These are phyloP conservation scores for Gnomoniopsis sp. DNA, from an alignment of 2,329 filamentous ascomycete species.

Conservation along the genomic window DNA sequence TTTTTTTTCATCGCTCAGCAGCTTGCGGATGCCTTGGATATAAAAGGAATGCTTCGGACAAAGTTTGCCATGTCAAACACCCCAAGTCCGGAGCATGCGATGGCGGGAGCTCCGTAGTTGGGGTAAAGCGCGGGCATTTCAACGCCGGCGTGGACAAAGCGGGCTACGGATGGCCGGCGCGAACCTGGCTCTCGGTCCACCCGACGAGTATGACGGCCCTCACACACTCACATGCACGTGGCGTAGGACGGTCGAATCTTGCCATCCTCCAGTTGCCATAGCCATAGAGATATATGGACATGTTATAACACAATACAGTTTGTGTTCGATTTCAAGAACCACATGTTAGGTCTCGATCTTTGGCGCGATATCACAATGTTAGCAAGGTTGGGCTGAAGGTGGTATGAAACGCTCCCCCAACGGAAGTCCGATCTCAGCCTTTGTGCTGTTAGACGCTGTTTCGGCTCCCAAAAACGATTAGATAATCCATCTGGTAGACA, in stretches of 20 bases:
- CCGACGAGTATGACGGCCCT: no score
- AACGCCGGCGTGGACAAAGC: background rate
- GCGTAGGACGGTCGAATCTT: no score
- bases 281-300: no score
- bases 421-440: background rate
- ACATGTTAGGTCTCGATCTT: no score
- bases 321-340: no score
- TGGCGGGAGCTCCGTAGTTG: constrained; percentile 14
- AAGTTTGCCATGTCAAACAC: background rate
- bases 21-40: background rate
- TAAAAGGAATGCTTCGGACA: constrained; percentile 5
- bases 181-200: background rate
- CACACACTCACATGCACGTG: no score
- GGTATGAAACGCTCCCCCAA: background rate
- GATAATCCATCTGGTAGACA: background rate
- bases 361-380: no score
- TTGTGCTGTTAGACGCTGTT: background rate
- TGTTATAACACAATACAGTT: no score
- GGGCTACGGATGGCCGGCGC: background rate
- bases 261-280: no score
- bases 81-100: constrained; percentile 9
- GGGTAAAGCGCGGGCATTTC: constrained; percentile 11
- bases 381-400: no score
- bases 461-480: background rate
- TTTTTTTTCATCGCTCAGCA: background rate